A percentile compares a stretch with the other conserved stretches of the same genome.
These are phyloP conservation scores for Musa balbisiana DNA, from an alignment of 202 grass and related monocot genomes.

Conservation along the genomic window DNA sequence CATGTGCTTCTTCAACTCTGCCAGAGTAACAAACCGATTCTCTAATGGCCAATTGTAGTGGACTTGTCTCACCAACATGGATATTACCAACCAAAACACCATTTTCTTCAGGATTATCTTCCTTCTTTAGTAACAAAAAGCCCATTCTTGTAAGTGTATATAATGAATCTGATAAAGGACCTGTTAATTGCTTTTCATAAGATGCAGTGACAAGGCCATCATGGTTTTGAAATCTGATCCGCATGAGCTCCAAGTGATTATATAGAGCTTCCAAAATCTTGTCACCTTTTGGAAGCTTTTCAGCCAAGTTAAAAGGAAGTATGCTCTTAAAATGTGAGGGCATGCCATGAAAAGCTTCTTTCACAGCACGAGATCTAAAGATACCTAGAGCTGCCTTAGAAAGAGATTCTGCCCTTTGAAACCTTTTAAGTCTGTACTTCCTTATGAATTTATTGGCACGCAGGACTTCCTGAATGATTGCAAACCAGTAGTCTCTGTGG, in stretches of 20 bases:
- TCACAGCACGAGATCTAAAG: constrained; percentile 59
- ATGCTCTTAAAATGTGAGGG: constrained; percentile 72
- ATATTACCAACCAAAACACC: constrained; percentile 38
- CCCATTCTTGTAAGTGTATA: constrained; percentile 55
- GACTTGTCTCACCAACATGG: constrained; percentile 51
- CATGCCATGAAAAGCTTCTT: constrained; percentile 61
- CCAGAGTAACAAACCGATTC: constrained; percentile 60
- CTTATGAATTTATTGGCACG: constrained; percentile 77
- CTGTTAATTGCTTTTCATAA: constrained; percentile 27
- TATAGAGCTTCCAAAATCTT: constrained; percentile 77
- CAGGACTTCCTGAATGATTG: constrained; percentile 77
- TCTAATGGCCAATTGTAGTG: constrained; percentile 53
- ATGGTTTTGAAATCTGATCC: constrained; percentile 24
- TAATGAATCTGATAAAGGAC: constrained; percentile 52
- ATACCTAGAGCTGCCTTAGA: constrained; percentile 55
- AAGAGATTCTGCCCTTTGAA: constrained; percentile 60
- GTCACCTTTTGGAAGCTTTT: constrained; percentile 90
- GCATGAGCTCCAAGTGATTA: constrained; percentile 39
- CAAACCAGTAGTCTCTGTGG: constrained; percentile 86
- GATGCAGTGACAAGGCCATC: constrained; percentile 26
- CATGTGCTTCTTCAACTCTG: constrained; percentile 54
- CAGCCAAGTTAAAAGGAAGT: constrained; percentile 79
- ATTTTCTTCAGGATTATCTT: constrained; percentile 39
- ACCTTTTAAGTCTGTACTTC: constrained; percentile 49
- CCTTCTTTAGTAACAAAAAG: constrained; percentile 37